Base-by-base conservation (phyloP, 2,329 filamentous ascomycete species). In the Pyrenochaeta sp. region DNA sequence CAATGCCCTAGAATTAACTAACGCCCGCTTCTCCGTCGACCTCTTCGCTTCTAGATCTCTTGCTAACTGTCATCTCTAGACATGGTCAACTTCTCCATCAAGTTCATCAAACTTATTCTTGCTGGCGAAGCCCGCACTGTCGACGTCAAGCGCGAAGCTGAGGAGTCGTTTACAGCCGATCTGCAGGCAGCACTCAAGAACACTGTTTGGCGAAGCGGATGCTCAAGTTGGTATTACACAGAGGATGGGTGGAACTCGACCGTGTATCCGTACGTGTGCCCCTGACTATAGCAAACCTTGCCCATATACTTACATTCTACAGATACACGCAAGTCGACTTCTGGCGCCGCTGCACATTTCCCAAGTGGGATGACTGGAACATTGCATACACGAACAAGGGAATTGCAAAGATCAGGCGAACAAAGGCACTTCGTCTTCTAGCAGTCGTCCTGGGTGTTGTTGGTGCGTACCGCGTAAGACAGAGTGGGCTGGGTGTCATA, bases 71-170 rank as follows among this genome's bases (percentile, higher is more conserved):
- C 23, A 18, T 12, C 6, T 11, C 14, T 6, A 59, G 50, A 88
- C 66, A 82, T 82, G 65, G 76, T 87, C 59, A 84, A 86, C 54
- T 87, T 84, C 66, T 80, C 82, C 0, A 66, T 89, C 9, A 83
- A 84, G 0, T 79, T 89, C 58, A 82, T 89, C 59, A 80, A 79
- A 61, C 81, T 83, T 2, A 76, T 87, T 15, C 93, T 56, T 91
- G 97, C 80, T 96, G 93, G 94, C 90, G 89, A 64, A 91, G 95
- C 54, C 93, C 95, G 71, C 89, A 95, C 72, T 95, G 93, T 82
- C 90, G 97, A 78, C 90, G 91, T 66, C 79, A 85, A 66, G 87
- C 92, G 75, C 96, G 97, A 75, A 82, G 96, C 51, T 79, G 83
- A 65, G 85, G 87, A 59, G 94, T 95, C 79, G 54, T 76, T 58